These are phyloP conservation scores for Eucalyptus tenuipes DNA, from an alignment of 345 rosid species.

Conservation along the genomic window DNA sequence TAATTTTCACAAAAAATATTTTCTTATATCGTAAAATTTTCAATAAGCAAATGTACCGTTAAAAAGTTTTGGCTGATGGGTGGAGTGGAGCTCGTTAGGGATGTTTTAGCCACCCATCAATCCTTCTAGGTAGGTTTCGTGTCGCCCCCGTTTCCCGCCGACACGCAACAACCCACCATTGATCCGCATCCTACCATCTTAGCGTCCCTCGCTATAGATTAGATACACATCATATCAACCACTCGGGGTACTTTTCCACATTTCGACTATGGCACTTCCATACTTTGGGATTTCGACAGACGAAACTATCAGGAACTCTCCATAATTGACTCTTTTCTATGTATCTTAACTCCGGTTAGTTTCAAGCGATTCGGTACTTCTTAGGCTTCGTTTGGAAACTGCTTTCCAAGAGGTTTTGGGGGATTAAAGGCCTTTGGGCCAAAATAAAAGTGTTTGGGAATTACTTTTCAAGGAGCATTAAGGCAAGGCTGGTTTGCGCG, in stretches of 20 bases:
- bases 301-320: background rate
- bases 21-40: too few relatives aligned
- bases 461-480: too few relatives aligned
- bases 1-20: rapidly evolving
- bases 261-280: background rate
- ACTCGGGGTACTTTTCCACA: background rate
- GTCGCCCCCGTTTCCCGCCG: background rate
- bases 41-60: too few relatives aligned
- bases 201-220: background rate
- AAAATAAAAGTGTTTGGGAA: too few relatives aligned
- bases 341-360: background rate
- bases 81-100: background rate
- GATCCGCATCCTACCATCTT: background rate
- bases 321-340: background rate
- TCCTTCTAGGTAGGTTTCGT: background rate
- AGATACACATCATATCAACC: background rate
- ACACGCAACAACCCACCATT: background rate
- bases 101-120: background rate
- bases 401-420: too few relatives aligned
- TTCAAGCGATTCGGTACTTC: background rate
- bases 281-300: background rate
- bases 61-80: background rate
- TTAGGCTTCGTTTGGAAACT: too few relatives aligned
- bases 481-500: too few relatives aligned
- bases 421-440: too few relatives aligned